A percentile compares a stretch with the other conserved stretches of the same genome.
These are phyloP conservation scores for Suillus americanus DNA, from an alignment of 768 basidiomycete genomes.

Conservation along the genomic window DNA sequence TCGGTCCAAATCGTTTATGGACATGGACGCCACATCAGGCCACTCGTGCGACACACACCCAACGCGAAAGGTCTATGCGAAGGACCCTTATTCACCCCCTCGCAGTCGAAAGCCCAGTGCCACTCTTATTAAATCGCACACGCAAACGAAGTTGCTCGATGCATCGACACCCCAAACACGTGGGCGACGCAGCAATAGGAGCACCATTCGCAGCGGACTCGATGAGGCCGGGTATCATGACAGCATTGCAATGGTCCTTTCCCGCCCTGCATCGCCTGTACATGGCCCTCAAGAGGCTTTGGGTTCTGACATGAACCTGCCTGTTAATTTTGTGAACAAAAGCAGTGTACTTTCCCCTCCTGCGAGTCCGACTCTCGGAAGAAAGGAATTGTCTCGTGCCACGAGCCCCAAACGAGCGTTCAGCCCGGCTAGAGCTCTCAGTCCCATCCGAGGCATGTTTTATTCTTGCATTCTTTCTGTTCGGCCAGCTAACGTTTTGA, in stretches of 20 bases:
- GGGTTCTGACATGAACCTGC: slow-evolving; percentile 7
- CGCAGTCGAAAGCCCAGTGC: not conserved
- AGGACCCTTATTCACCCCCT: not conserved
- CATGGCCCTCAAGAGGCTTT: slow-evolving; percentile 5
- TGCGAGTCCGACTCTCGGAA: slow-evolving; percentile 6
- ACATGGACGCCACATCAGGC: not conserved
- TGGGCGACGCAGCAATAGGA: slow-evolving; percentile 19
- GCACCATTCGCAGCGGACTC: slow-evolving; percentile 4
- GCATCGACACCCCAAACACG: slow-evolving; percentile 8
- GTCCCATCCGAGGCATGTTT: slow-evolving; percentile 34
- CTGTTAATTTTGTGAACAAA: not conserved
- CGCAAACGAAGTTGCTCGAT: not conserved
- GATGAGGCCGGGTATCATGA: slow-evolving; percentile 7
- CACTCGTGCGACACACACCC: not conserved
- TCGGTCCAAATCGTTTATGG: slow-evolving; percentile 19
- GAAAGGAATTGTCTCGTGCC: slow-evolving; percentile 1
- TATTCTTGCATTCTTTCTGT: slow-evolving; percentile 16
- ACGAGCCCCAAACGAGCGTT: slow-evolving; percentile 23
- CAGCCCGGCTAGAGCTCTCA: slow-evolving; percentile 20
- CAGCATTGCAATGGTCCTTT: slow-evolving; percentile 25
- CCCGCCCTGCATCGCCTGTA: slow-evolving; percentile 21
- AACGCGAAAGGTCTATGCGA: not conserved
- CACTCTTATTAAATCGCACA: not conserved
- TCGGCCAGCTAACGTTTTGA: slow-evolving; percentile 1
- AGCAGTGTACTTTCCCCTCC: not conserved